Evolutionary conservation across 495 filamentous ascomycete genomes (phyloP).

Genomic region (Cairneyella variabilis): DNA sequence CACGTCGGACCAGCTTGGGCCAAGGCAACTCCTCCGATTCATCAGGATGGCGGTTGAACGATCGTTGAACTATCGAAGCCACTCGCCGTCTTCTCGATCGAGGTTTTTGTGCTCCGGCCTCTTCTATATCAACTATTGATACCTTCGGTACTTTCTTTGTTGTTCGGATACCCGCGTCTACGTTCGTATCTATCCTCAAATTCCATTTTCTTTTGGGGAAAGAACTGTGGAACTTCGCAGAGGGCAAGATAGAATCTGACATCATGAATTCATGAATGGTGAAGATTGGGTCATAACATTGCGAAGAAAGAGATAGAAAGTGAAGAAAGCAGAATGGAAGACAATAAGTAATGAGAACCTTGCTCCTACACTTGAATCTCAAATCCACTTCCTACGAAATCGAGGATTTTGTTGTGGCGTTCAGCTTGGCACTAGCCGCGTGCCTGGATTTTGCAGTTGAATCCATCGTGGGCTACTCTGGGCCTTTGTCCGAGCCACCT

Average conservation of each 20-base stretch:
- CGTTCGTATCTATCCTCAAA: background rate
- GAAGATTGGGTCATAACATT: background rate
- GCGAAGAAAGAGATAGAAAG: background rate
- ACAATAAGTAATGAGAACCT: too few relatives aligned
- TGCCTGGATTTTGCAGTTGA: too few relatives aligned
- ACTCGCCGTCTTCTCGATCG: background rate
- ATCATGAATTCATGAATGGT: background rate
- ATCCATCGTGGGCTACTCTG: too few relatives aligned
- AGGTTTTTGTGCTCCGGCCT: background rate
- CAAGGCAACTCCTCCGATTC: slow-evolving; percentile 7
- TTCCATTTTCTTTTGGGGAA: too few relatives aligned
- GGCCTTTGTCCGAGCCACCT: too few relatives aligned
- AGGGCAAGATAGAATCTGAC: background rate
- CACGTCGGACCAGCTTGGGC: slow-evolving; percentile 4
- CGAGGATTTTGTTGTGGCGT: too few relatives aligned
- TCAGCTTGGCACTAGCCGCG: too few relatives aligned
- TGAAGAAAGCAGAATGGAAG: too few relatives aligned
- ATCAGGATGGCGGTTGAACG: background rate
- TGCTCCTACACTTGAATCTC: too few relatives aligned
- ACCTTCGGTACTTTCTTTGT: background rate
- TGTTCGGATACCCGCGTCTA: background rate
- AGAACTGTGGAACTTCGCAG: background rate
- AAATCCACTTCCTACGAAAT: too few relatives aligned
- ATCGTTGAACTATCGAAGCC: slow-evolving; percentile 1
- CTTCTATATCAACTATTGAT: slow-evolving; percentile 1